Evolutionary conservation across 2,329 filamentous ascomycete species (phyloP), one percentile per base, ranked within the genome.

Genomic region (Cordyceps tenuipes): DNA sequence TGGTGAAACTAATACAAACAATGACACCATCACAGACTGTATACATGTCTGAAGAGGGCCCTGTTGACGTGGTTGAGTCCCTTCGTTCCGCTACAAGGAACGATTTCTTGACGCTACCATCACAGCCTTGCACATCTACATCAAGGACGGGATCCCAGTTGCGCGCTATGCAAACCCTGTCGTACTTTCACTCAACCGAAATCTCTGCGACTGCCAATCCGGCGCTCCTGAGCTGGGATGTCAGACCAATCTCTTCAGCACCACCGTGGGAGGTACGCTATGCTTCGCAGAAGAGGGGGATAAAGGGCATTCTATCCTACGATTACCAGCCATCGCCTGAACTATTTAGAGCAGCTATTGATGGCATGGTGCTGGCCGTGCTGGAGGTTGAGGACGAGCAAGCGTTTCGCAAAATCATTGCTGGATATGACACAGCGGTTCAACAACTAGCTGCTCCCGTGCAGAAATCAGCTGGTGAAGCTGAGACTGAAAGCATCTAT

Each of bases 111-210:
- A 75, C 77, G 5, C 73, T 91, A 5, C 81, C 85, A 5, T 86
- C 87, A 1, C 81, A 86, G 65, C 71, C 78, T 9, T 77, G 77
- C n/a, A 80, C 84, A 46, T 76, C 77, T 46, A 77, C 77, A 1
- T 75, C 80, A 3, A 77, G 86, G 43, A 88, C 85, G 10, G 80
- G 87, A 0, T 79, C 82, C 0, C 85, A 92, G 62, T 72, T 90
- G 3, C 77, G 88, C 55, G 80, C 81, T 6, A 91, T 93, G 87
- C 88, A 91, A 65, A 83, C 80, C n/a, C 86, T 91, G 79, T 86
- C 88, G 0, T 93, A 92, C 66, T 90, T 93, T 67, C 90, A 93
- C 68, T 64, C 76, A 10, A 62, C 44, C 58, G 31, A 51, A 55
- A 64, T 47, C 36, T 39, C 57, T 3, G 26, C 50, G 17, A 57